Evolutionary conservation across 2,329 filamentous ascomycete genomes (phyloP), one percentile per base, ranked within the genome.

Genomic region (Fusarium chlamydosporum): DNA sequence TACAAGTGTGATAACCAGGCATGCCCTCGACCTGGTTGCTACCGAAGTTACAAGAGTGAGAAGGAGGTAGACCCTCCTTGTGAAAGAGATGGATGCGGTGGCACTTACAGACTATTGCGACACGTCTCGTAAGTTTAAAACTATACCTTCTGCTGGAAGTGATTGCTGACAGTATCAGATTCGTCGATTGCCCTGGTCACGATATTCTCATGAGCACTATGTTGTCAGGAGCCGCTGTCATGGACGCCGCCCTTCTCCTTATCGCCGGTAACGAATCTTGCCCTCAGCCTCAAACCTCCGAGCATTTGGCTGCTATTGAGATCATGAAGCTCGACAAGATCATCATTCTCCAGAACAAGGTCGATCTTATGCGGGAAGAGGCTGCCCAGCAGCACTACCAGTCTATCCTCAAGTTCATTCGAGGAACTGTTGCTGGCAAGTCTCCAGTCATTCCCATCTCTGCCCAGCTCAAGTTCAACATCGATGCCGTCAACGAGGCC

Each of bases 121-220:
- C 94, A 97, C 80, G 94, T 97, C 77, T 97, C 93, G 91, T 95
- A 85, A 87, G 92, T 88, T 52, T 18, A 42, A 31, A 48, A 38
- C 46, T 11, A 18, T n/a, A 46, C 11, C 29, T n/a, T n/a, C 33
- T 16, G 9, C 18, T 20, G 26, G 41, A 60, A 45, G 40, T 38
- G 35, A n/a, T 63, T 63, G 48, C 71, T 76, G 56, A 75, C 53
- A 42, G 23, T 45, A 47, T 23, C 72, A 95, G 93, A 16, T 99
- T 98, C 80, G 96, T 98, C 74, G 96, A 98, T 82, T 98, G 96
- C 86, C 96, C 96, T 59, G 96, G 96, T 82, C 96, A 99, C 92
- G 96, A 99, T 84, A 99, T 99, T 94, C 94, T 99, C 81, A 99
- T 99, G 96, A 98, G 95, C 83, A 99, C 96, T 76, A 99, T 99